Base-by-base conservation (phyloP, 495 filamentous ascomycete species). In the Lophium mytilinum region DNA sequence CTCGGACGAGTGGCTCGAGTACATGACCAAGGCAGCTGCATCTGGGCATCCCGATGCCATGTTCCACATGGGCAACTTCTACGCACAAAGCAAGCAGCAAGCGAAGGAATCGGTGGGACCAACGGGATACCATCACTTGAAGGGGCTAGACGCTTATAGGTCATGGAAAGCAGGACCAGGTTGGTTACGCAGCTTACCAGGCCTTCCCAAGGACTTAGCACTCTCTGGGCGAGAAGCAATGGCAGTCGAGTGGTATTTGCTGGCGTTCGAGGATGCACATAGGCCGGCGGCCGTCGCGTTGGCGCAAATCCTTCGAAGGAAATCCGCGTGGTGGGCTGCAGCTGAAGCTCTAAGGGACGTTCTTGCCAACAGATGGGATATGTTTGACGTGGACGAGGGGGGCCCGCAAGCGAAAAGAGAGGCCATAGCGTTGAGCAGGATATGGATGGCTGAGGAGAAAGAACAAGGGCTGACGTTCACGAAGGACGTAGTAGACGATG, bases 1-100 rank as follows among this genome's bases (percentile, higher is more conserved):
- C 19, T 57, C 33, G 30, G 18, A 37, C 14, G 14, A 50, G 12
- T 66, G 63, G 63, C 41, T 59, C 9, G 43, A 49, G n/a, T 60
- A 60, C 48, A 66, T 57, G 55, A 62, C 17, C 24, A 62, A 60
- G 48, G 63, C 63, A 12, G 63, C 63, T 18, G 45, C 55, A 12
- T 62, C 59, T 5, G 63, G 63, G 14, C 42, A 62, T 37, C 8
- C 15, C 7, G 56, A 58, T 15, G 63, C 63, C 9, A 48, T 41
- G 14, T 62, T 50, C 54, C 9, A 50, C 14, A 10, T 66, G 11
- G 63, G 18, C 9, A 52, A 53, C 14, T 62, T 59, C 55, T 66
- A 66, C 49, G 19, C 19, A 1, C 15, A 24, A 11, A 30, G 14
- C 4, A 18, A 24, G 12, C 8, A 11, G 17, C 8, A 9, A 33